Percentiles rank a stretch among this genome's conserved stretches.
Conservation (phyloP, 2,329 filamentous ascomycete genomes). For the Claviceps capensis region DNA sequence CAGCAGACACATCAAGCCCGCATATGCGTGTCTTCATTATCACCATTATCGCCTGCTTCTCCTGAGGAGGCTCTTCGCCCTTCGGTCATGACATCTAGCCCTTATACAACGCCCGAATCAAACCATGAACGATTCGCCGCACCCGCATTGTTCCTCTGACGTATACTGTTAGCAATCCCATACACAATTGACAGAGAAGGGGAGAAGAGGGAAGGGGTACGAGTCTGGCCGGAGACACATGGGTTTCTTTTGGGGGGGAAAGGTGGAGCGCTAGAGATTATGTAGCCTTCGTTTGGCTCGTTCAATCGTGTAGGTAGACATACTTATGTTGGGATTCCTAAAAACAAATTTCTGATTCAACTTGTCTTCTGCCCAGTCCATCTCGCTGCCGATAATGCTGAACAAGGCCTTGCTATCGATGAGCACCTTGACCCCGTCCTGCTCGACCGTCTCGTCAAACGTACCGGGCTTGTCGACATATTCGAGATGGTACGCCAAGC, state of each 20-base stretch:
- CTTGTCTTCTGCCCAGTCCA: constrained; percentile 98
- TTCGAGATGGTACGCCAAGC: constrained; percentile 83
- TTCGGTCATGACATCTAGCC: background rate
- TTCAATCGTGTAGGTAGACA: constrained; percentile 32
- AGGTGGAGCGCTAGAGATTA: too few species aligned
- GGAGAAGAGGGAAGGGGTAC: constrained; percentile 4
- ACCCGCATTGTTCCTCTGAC: constrained; percentile 86
- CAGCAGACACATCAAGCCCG: background rate
- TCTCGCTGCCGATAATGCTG: constrained; percentile 96
- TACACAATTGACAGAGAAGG: constrained; percentile 13
- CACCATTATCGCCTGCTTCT: background rate
- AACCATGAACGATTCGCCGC: constrained; percentile 92
- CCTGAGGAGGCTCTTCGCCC: background rate
- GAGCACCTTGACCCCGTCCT: constrained; percentile 89
- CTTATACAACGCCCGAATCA: constrained; percentile 15
- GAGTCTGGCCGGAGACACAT: background rate
- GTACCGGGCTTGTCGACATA: constrained; percentile 82
- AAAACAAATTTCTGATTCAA: constrained; percentile 87
- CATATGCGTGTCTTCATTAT: background rate
- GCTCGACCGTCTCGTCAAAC: constrained; percentile 87
- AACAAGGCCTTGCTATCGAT: constrained; percentile 96
- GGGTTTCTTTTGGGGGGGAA: too few species aligned
- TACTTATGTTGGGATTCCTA: constrained; percentile 95
- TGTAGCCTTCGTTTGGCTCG: too few species aligned
- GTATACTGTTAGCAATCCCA: constrained; percentile 5